Conservation (phyloP, 2,329 filamentous ascomycete species). For the Colletotrichum eleusines region DNA sequence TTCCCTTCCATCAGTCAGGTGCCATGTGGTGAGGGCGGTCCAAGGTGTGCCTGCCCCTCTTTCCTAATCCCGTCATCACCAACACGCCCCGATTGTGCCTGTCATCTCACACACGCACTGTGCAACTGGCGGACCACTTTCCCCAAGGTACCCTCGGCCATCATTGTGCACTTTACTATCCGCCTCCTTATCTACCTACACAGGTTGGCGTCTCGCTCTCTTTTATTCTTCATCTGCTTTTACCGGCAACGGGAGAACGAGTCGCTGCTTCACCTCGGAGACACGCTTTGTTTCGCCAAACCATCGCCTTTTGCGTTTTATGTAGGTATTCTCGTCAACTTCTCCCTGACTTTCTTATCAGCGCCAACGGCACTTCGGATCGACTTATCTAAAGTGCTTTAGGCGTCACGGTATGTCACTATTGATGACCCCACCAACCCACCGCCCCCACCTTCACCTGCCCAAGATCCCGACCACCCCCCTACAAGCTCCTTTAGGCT, state of each 20-base stretch:
- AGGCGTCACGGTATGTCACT: constrained; percentile 22
- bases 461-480: constrained; percentile 13
- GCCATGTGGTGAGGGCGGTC: constrained; percentile 27
- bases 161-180: constrained; percentile 1
- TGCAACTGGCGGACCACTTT: constrained; percentile 32
- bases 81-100: constrained; percentile 21
- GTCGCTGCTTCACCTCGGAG: background rate
- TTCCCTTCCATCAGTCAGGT: constrained; percentile 19
- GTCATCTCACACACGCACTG: constrained; percentile 38
- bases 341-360: constrained; percentile 2
- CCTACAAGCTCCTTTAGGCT: constrained; percentile 24
- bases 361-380: background rate
- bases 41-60: constrained; percentile 31
- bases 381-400: constrained; percentile 19
- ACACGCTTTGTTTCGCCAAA: background rate
- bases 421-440: constrained; percentile 33
- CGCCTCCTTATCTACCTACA: background rate
- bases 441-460: constrained; percentile 21
- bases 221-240: background rate
- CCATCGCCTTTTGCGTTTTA: background rate
- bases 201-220: background rate
- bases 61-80: constrained; percentile 38
- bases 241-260: no score
- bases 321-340: background rate
- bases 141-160: constrained; percentile 12